These are phyloP conservation scores for Penicillium corylophilum DNA, from an alignment of 2,329 filamentous ascomycete genomes.

Conservation along the genomic window DNA sequence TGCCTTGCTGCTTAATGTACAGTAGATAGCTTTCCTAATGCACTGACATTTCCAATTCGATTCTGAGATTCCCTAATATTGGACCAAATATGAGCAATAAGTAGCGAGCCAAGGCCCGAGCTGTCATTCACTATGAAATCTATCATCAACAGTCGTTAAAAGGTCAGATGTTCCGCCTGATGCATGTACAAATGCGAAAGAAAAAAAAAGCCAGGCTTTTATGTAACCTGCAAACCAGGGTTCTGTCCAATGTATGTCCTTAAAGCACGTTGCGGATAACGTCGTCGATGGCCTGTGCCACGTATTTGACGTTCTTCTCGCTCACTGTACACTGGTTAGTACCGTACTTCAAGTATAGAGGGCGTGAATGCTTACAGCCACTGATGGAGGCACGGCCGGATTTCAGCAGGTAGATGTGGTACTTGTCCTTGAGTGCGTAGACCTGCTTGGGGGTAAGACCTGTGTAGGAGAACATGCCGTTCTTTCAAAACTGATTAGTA, in stretches of 20 bases:
- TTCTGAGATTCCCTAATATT: neutral
- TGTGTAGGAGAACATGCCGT: constrained; percentile 88
- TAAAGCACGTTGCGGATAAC: constrained; percentile 36
- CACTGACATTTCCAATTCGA: constrained; percentile 2
- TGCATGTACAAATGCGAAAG: constrained; percentile 11
- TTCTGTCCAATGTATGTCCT: constrained; percentile 3
- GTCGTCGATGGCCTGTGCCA: constrained; percentile 39
- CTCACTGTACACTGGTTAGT: constrained; percentile 31
- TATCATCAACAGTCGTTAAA: constrained; percentile 26
- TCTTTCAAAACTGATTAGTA: constrained; percentile 20
- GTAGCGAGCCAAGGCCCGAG: neutral
- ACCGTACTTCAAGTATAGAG: neutral
- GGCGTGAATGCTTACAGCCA: constrained; percentile 31
- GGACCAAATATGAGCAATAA: neutral
- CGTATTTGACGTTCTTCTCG: constrained; percentile 41
- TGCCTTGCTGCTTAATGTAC: constrained; percentile 19
- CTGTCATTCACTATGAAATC: constrained; percentile 18
- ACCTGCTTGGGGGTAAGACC: constrained; percentile 50
- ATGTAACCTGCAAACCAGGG: constrained; percentile 3
- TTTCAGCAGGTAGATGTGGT: constrained; percentile 45
- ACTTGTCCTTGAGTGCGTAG: constrained; percentile 39
- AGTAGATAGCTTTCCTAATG: constrained; percentile 19
- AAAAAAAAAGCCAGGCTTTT: neutral
- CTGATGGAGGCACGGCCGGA: constrained; percentile 43
- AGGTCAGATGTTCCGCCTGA: constrained; percentile 10